Conservation (phyloP, 2,329 filamentous ascomycete species). For the Fusarium domesticum region DNA sequence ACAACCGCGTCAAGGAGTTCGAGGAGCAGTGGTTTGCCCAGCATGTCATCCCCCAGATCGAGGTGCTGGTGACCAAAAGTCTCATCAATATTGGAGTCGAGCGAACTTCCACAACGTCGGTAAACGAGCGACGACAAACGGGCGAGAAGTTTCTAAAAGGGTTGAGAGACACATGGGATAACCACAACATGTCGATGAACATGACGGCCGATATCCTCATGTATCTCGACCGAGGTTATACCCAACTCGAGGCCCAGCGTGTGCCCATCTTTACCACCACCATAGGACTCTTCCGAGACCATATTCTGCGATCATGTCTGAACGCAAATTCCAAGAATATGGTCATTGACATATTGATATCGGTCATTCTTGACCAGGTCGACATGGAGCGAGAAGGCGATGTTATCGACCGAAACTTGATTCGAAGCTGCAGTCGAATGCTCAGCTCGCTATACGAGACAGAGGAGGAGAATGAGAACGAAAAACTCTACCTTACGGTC, state of each 20-base stretch:
- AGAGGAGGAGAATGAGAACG: constrained; percentile 69
- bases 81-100: constrained; percentile 61
- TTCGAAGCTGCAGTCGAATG: constrained; percentile 85
- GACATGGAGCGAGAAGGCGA: constrained; percentile 90
- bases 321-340: constrained; percentile 43
- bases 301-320: constrained; percentile 67
- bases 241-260: constrained; percentile 60
- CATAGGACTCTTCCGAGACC: constrained; percentile 84
- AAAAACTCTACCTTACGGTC: constrained; percentile 77
- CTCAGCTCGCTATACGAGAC: constrained; percentile 83
- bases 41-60: constrained; percentile 69
- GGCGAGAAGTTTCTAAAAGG: constrained; percentile 80
- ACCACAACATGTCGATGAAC: constrained; percentile 89
- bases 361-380: constrained; percentile 85
- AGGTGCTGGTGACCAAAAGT: constrained; percentile 66
- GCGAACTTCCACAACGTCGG: constrained; percentile 56
- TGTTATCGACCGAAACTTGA: constrained; percentile 76
- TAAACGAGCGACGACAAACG: constrained; percentile 72
- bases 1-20: constrained; percentile 74
- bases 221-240: constrained; percentile 91
- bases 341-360: constrained; percentile 74
- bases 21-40: constrained; percentile 77
- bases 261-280: constrained; percentile 80
- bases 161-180: constrained; percentile 76
- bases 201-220: constrained; percentile 97